Evolutionary conservation across 2,329 filamentous ascomycete genomes (phyloP).

Genomic region (Ciborinia camelliae): DNA sequence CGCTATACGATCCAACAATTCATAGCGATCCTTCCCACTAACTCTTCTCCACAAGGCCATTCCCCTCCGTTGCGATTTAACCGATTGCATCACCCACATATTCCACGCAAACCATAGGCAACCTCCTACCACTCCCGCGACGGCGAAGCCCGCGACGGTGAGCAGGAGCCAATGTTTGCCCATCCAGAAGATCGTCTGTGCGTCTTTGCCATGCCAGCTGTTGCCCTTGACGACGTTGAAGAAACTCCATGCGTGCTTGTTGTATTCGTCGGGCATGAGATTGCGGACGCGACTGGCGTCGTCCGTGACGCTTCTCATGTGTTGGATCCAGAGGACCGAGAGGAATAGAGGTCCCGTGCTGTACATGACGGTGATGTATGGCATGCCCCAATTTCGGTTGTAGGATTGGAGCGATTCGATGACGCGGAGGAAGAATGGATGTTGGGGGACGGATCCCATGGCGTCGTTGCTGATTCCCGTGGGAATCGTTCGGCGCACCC

Average conservation of each 20-base stretch:
- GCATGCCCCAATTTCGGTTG: constrained; percentile 59
- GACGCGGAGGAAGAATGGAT: constrained; percentile 70
- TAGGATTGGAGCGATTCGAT: constrained; percentile 66
- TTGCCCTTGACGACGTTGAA: constrained; percentile 52
- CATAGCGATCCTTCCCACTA: constrained; percentile 33
- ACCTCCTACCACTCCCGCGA: constrained; percentile 34
- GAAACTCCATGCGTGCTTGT: constrained; percentile 66
- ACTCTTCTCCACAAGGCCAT: constrained; percentile 31
- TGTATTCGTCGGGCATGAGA: constrained; percentile 68
- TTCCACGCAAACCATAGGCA: constrained; percentile 35
- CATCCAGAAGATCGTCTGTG: constrained; percentile 49
- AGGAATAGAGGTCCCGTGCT: constrained; percentile 74
- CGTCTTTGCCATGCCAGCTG: constrained; percentile 48
- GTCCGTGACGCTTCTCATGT: constrained; percentile 51
- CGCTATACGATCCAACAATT: constrained; percentile 36
- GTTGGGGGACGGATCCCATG: constrained; percentile 69
- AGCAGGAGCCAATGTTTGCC: constrained; percentile 42
- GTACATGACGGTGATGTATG: constrained; percentile 77
- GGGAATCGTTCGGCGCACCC: constrained; percentile 67
- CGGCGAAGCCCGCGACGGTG: constrained; percentile 37
- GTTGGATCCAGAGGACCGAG: constrained; percentile 73
- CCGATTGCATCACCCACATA: constrained; percentile 29
- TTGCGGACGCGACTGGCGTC: constrained; percentile 58
- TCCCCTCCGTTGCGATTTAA: constrained; percentile 20
- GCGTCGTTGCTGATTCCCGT: constrained; percentile 80